Evolutionary conservation across 192 early-diverging fungal genomes (phyloP), one percentile per base, ranked within the genome.

Genomic region (Coemansia asiatica): DNA sequence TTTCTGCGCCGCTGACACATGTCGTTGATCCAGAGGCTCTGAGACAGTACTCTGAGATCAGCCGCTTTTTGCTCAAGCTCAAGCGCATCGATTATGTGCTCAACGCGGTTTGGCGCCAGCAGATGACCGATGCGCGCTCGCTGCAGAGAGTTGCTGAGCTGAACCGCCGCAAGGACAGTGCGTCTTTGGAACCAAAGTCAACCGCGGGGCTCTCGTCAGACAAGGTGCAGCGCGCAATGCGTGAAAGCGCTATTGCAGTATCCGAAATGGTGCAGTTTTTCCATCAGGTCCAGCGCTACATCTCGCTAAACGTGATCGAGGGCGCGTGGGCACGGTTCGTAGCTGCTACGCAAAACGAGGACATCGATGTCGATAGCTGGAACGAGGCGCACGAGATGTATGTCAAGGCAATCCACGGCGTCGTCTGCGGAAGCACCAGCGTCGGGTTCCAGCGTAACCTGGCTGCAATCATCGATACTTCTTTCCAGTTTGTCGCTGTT

Each of bases 241-340:
- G 92, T 28, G 65, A 82, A 25, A 86, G 89, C 63, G 82, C 87
- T 47, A 75, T 92, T 46, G 81, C 86, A 13, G 86, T 89, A 69
- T 85, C 84, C 18, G 87, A 95, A 73, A 98, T 98, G 96, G 88
- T 91, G 48, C 96, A 98, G 76, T 97, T 95, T 76, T 85, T 94
- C 46, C 86, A 91, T 65, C 95, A 98, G 71, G 78, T 98, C 51
- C 94, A 97, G 74, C 92, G 94, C 72, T 97, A 94, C 71, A 88
- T 94, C 27, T 80, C 92, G 46, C 95, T 96, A 75, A 95, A 97
- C 74, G 92, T 92, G 50, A 70, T 98, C 26, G 95, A 95, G 78
- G 89, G 88, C 54, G 91, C 93, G 0, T 98, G 96, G 96, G 88
- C 87, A 27, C 86, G 89, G 70, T 84, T 98, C 18, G 63, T 85